phyloP scores from a whole-genome alignment of 2,329 filamentous ascomycete species.

The Boeremia lycopersici region DNA sequence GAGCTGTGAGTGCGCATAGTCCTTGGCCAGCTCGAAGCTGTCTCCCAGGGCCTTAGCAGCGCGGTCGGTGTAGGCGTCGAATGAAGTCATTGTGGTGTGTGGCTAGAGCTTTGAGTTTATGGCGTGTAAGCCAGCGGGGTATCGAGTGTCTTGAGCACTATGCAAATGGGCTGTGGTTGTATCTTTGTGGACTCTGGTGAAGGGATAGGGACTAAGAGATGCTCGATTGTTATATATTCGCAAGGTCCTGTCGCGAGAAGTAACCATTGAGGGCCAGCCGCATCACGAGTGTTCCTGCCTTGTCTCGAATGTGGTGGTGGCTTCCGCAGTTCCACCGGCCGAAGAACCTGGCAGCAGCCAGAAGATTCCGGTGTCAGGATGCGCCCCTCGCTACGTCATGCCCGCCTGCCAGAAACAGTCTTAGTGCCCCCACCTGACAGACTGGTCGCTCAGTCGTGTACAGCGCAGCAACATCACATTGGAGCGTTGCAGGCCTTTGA shows the following conservation, averaged over 20 bases:
- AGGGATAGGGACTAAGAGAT: constrained; percentile 1
- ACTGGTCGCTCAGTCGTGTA: background rate
- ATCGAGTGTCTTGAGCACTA: constrained; percentile 4
- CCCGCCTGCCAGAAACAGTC: background rate
- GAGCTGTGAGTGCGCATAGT: constrained; percentile 90
- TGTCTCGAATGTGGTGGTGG: constrained; percentile 23
- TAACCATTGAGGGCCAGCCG: constrained; percentile 29
- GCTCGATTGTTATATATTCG: constrained; percentile 33
- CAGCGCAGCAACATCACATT: background rate
- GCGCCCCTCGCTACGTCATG: constrained; percentile 10
- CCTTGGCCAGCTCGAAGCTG: constrained; percentile 83
- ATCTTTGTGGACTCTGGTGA: constrained; percentile 21
- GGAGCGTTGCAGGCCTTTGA: background rate
- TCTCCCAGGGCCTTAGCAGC: constrained; percentile 89
- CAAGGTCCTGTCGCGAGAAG: constrained; percentile 18
- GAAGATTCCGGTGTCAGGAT: constrained; percentile 18
- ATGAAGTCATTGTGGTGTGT: constrained; percentile 66
- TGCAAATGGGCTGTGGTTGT: constrained; percentile 13
- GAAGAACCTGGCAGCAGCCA: constrained; percentile 29
- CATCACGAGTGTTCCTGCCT: constrained; percentile 32
- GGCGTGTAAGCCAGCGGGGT: constrained; percentile 24
- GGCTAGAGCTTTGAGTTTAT: constrained; percentile 26
- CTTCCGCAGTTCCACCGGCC: constrained; percentile 28
- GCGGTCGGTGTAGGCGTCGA: constrained; percentile 92
- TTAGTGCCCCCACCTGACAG: background rate